These are phyloP conservation scores for Pisolithus marmoratus DNA, from an alignment of 768 basidiomycete species.

Conservation along the genomic window DNA sequence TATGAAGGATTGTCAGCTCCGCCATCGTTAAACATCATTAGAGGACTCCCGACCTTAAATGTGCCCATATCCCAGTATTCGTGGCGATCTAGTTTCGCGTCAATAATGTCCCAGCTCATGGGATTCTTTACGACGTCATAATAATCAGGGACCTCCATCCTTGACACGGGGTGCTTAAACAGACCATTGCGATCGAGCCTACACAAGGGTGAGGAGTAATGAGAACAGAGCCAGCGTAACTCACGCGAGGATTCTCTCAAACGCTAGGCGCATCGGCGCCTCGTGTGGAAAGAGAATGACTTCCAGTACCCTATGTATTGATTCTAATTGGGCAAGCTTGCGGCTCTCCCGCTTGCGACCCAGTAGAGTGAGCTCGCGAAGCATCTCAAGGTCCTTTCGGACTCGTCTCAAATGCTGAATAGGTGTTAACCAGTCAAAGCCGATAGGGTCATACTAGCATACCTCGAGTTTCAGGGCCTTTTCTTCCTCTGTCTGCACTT, in stretches of 20 bases:
- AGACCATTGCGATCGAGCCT: constrained; percentile 70
- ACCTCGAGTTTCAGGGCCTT: constrained; percentile 80
- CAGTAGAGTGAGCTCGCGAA: constrained; percentile 61
- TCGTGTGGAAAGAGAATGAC: constrained; percentile 64
- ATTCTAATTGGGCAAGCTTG: constrained; percentile 65
- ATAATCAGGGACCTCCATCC: constrained; percentile 80
- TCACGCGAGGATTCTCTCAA: constrained; percentile 69
- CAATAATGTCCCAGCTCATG: constrained; percentile 86
- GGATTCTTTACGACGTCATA: constrained; percentile 80
- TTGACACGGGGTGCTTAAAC: constrained; percentile 82
- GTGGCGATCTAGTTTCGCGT: constrained; percentile 72
- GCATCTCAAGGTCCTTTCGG: constrained; percentile 68
- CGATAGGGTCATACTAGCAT: constrained; percentile 15
- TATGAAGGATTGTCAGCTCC: constrained; percentile 21
- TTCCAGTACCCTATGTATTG: constrained; percentile 62
- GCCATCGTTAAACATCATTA: background rate
- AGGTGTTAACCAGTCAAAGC: constrained; percentile 1
- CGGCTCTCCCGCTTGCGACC: constrained; percentile 74
- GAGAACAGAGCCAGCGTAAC: constrained; percentile 18
- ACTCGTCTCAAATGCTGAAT: constrained; percentile 53
- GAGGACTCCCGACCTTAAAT: constrained; percentile 52
- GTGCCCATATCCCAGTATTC: constrained; percentile 73
- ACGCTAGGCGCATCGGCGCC: constrained; percentile 49
- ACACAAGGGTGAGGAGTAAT: constrained; percentile 7
- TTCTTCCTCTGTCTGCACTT: constrained; percentile 74